phyloP scores from a whole-genome alignment of 1,139 yeast species.

The Spathaspora sp. region DNA sequence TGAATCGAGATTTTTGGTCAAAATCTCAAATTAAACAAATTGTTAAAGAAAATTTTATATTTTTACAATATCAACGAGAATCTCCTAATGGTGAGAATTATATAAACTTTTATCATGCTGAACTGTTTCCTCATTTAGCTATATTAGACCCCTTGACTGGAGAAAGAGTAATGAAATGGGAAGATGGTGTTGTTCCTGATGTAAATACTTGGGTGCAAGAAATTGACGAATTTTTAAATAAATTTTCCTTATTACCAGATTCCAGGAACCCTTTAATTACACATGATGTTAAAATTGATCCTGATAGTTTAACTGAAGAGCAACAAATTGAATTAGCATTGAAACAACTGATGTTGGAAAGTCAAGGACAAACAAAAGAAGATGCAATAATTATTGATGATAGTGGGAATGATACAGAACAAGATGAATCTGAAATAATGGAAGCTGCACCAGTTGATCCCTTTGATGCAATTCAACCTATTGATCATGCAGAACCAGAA shows the following conservation, averaged over 20 bases:
- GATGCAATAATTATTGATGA: constrained; percentile 29
- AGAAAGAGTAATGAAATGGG: constrained; percentile 78
- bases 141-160: constrained; percentile 95
- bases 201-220: constrained; percentile 60
- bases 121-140: constrained; percentile 81
- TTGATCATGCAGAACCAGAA: constrained; percentile 56
- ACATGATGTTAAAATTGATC: constrained; percentile 55
- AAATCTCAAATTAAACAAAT: constrained; percentile 60
- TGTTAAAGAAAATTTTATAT: constrained; percentile 68
- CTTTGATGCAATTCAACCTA: constrained; percentile 48
- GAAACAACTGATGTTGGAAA: constrained; percentile 54
- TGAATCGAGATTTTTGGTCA: constrained; percentile 95
- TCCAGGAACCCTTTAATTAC: constrained; percentile 68
- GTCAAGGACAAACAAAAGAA: constrained; percentile 23
- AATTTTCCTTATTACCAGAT: constrained; percentile 64
- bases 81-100: constrained; percentile 74
- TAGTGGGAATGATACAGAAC: constrained; percentile 14
- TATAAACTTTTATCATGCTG: constrained; percentile 64
- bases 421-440: constrained; percentile 3
- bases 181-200: constrained; percentile 56
- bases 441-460: constrained; percentile 16
- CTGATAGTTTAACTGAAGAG: constrained; percentile 71
- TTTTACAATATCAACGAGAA: constrained; percentile 78
- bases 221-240: constrained; percentile 56
- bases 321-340: constrained; percentile 82